Conservation (phyloP, 2,329 filamentous ascomycete genomes). For the Cytospora piceae region DNA sequence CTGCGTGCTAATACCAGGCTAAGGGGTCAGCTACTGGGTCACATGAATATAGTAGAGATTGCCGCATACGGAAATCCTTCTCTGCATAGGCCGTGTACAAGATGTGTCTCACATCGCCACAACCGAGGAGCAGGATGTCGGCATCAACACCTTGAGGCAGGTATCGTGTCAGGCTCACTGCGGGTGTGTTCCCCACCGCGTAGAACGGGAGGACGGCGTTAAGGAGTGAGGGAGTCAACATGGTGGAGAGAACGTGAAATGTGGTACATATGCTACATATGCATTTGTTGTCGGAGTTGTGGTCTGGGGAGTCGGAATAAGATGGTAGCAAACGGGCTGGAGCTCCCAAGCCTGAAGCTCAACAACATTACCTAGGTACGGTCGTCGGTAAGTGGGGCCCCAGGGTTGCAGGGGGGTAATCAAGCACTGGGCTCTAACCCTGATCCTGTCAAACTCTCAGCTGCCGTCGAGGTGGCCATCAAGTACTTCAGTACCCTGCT, state of each 20-base stretch:
- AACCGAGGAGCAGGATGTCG: constrained; percentile 57
- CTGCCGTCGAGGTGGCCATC: no score
- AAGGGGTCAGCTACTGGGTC: constrained; percentile 32
- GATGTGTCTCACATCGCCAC: constrained; percentile 60
- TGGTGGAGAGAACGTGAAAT: constrained; percentile 30
- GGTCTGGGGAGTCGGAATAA: no score
- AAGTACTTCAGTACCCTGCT: no score
- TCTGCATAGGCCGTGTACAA: constrained; percentile 56
- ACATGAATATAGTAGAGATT: background rate
- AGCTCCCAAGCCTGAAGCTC: no score
- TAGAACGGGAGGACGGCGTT: constrained; percentile 44
- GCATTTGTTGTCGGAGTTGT: no score
- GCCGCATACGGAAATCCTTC: constrained; percentile 40
- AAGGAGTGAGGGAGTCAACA: constrained; percentile 45
- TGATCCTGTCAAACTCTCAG: no score
- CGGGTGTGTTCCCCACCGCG: constrained; percentile 59
- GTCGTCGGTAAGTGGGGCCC: no score
- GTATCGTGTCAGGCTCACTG: constrained; percentile 51
- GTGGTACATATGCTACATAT: background rate
- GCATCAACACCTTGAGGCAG: constrained; percentile 55
- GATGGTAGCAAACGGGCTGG: no score
- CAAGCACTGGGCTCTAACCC: no score
- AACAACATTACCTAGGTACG: no score
- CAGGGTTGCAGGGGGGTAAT: no score
- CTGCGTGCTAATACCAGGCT: constrained; percentile 40